Percentiles rank a stretch among this genome's conserved stretches.
phyloP scores from a whole-genome alignment of 257 asterid species.

The Hygrophila difformis region DNA sequence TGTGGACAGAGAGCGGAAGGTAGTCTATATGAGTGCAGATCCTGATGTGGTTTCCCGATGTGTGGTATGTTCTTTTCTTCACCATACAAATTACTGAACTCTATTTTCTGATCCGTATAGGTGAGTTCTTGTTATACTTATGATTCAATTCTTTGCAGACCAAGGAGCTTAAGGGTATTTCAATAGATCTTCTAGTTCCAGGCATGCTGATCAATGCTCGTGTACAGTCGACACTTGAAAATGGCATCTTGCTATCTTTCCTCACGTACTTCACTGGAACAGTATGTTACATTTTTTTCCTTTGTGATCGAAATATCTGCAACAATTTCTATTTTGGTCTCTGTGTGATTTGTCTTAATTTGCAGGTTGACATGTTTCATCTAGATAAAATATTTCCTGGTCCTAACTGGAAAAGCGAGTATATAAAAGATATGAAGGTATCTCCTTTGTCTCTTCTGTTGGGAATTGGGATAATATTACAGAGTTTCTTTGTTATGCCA shows the following conservation, averaged over 20 bases:
- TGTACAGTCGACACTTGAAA: conserved; percentile 77
- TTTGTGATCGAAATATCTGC: conserved; percentile 11
- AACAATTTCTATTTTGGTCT: conserved; percentile 9
- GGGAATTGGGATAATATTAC: conserved; percentile 1
- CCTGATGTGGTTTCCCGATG: conserved; percentile 49
- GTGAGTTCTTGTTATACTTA: conserved; percentile 20
- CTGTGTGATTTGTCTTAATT: conserved; percentile 14
- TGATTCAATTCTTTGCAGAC: conserved; percentile 54
- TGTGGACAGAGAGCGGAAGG: conserved; percentile 66
- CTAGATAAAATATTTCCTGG: conserved; percentile 55
- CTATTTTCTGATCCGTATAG: conserved; percentile 1
- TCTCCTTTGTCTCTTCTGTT: conserved; percentile 5
- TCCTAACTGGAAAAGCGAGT: conserved; percentile 75
- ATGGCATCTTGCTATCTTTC: conserved; percentile 83
- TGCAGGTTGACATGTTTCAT: conserved; percentile 82
- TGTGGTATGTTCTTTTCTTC: conserved; percentile 53
- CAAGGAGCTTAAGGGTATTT: conserved; percentile 83
- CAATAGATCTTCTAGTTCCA: conserved; percentile 92
- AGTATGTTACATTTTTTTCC: conserved; percentile 40
- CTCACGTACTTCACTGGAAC: conserved; percentile 95
- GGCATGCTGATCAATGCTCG: conserved; percentile 98
- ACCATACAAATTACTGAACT: not conserved
- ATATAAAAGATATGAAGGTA: conserved; percentile 79
- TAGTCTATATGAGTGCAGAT: conserved; percentile 70
- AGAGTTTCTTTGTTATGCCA: not conserved